Evolutionary conservation across 768 basidiomycete genomes (phyloP).

Genomic region (Collybia mongolica): DNA sequence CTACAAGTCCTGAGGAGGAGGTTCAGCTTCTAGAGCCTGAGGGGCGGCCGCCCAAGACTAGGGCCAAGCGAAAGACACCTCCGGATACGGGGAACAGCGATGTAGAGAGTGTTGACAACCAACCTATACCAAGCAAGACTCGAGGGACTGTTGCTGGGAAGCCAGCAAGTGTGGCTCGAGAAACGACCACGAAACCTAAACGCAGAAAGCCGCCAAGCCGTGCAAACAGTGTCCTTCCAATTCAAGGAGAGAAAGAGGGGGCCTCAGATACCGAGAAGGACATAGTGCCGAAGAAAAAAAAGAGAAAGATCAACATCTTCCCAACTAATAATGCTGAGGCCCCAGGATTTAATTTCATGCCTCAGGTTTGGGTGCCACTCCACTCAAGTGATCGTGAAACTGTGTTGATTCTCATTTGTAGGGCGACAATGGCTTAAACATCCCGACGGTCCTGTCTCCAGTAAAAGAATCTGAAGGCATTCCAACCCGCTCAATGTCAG

Average conservation of each 20-base stretch:
- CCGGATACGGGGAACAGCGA: constrained; percentile 12
- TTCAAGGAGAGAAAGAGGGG: constrained; percentile 2
- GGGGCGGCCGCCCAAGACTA: constrained; percentile 8
- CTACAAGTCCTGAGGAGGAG: constrained; percentile 21
- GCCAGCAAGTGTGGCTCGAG: constrained; percentile 3
- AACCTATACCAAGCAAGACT: constrained; percentile 11
- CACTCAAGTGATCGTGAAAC: neutral
- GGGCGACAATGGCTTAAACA: constrained; percentile 47
- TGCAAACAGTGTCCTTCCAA: constrained; percentile 10
- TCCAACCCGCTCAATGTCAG: constrained; percentile 43
- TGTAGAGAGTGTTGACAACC: constrained; percentile 17
- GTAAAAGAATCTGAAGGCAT: constrained; percentile 55
- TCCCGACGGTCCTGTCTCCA: constrained; percentile 68
- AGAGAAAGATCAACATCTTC: constrained; percentile 69
- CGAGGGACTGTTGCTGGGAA: constrained; percentile 10
- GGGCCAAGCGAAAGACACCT: constrained; percentile 26
- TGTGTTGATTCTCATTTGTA: constrained; percentile 14
- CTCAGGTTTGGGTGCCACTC: constrained; percentile 27
- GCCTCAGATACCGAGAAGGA: constrained; percentile 8
- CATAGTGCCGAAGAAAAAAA: constrained; percentile 58
- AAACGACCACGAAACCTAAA: constrained; percentile 1
- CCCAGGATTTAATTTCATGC: constrained; percentile 45
- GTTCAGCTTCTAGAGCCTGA: constrained; percentile 11
- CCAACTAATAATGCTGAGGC: constrained; percentile 32
- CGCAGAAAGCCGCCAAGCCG: constrained; percentile 13